Base-by-base conservation (phyloP, 371 early-diverging fungal species). In the Choanephora cucurbitarum region DNA sequence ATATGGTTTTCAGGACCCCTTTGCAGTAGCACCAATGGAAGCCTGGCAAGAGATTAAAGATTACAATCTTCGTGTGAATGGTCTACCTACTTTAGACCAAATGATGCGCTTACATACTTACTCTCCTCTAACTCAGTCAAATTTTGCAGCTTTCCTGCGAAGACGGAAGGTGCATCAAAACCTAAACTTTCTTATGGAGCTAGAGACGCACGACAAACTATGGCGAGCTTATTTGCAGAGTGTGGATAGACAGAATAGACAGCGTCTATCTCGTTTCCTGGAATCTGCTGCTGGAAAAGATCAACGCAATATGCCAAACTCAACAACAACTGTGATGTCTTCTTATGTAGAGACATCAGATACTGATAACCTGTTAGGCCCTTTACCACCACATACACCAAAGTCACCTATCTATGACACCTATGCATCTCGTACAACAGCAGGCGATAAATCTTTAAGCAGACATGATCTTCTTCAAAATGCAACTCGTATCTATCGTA, bases 11-110 rank as follows among this genome's bases (percentile, higher is more conserved):
- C 49, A 60, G 9, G 76, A 79, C 52, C 76, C 76, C 1, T 76
- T 79, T 62, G 72, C 72, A 5, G 63, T 61, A 8, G 72, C 72
- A 10, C 79, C 79, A 19, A 70, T 76, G 59, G 73, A 73, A 49
- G 79, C 79, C 17, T 79, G 79, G 79, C 73, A 75, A 53, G 72
- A 73, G 42, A 76, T 76, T 43, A 75, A 76, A 56, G 79, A 75
- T 47, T 75, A 79, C 48, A 75, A 79, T 56, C 52, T 79, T 22
- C 55, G 62, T 42, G 76, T 74, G 3, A 75, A 79, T 56, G 79
- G 79, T 1, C 28, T 79, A 33, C 79, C 79, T 0, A 79, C 79
- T n/a, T 41, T 79, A 22, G 79, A 79, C 58, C 76, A 79, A 64
- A 64, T 79, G 64, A 65, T 79, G 69, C 54, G 69, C 14, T 42